Evolutionary conservation across 2,329 filamentous ascomycete species (phyloP).

Genomic region (Sphaerulina populicola): DNA sequence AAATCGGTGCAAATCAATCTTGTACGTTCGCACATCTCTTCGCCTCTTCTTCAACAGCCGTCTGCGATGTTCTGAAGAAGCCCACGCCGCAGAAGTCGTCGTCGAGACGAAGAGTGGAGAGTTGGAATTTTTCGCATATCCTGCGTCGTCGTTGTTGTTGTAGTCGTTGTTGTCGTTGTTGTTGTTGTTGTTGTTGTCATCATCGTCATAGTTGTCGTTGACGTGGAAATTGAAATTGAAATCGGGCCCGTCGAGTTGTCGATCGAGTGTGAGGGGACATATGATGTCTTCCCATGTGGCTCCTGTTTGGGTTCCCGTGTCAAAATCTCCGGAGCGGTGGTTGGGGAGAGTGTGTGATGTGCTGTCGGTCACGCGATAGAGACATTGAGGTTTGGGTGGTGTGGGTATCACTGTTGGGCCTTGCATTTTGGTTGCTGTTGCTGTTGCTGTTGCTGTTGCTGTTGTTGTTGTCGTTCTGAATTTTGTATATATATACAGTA

Average conservation of each 20-base stretch:
- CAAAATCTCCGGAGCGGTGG: slow-evolving; percentile 8
- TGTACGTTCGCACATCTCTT: slow-evolving; percentile 3
- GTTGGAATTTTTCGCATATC: not conserved
- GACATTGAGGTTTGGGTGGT: slow-evolving; percentile 8
- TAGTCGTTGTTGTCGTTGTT: not conserved
- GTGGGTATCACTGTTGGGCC: not conserved
- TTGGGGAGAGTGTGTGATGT: slow-evolving; percentile 10
- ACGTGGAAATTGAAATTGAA: not conserved
- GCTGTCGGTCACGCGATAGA: slow-evolving; percentile 15
- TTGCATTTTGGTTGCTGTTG: not conserved
- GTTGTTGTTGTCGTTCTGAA: no score
- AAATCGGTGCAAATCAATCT: slow-evolving; percentile 1
- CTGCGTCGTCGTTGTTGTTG: not conserved
- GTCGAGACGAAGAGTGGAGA: slow-evolving; percentile 2
- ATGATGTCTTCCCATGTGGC: slow-evolving; percentile 12
- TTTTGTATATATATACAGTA: no score
- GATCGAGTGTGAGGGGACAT: slow-evolving; percentile 5
- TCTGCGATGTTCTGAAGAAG: slow-evolving; percentile 5
- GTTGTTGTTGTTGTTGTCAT: no score
- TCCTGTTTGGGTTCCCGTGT: slow-evolving; percentile 11
- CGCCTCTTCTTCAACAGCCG: slow-evolving; percentile 3
- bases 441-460: no score
- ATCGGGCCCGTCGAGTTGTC: not conserved
- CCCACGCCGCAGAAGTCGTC: slow-evolving; percentile 2
- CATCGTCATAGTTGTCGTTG: not conserved